Evolutionary conservation across 352 stramenopile species (phyloP).

Genomic region (Phytophthora hybrid): DNA sequence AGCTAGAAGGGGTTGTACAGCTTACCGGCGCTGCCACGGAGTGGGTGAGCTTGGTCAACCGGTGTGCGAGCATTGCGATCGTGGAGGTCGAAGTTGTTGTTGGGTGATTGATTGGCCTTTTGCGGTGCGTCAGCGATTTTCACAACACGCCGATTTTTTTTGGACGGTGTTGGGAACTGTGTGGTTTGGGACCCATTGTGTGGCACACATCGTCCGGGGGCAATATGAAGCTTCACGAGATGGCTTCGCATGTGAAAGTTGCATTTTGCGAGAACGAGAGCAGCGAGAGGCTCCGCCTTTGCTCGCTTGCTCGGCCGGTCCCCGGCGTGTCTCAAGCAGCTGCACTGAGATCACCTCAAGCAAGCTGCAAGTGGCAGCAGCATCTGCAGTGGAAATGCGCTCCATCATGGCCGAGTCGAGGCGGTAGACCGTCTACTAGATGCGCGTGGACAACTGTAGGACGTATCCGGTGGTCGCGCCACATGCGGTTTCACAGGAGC

Average conservation of each 20-base stretch:
- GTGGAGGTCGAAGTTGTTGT: constrained; percentile 24
- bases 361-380: too few species aligned
- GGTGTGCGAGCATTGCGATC: constrained; percentile 32
- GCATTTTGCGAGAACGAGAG: background rate
- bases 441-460: too few species aligned
- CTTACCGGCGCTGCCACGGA: constrained; percentile 33
- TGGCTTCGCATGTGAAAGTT: background rate
- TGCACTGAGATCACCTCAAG: too few species aligned
- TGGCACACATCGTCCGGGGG: background rate
- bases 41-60: constrained; percentile 36
- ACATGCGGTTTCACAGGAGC: too few species aligned
- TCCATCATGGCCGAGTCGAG: too few species aligned
- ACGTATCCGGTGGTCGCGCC: too few species aligned
- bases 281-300: too few species aligned
- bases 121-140: constrained; percentile 16
- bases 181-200: too few species aligned
- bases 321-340: constrained; percentile 26
- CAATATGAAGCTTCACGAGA: background rate
- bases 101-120: constrained; percentile 18
- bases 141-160: constrained; percentile 11
- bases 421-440: too few species aligned
- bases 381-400: too few species aligned
- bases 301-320: too few species aligned
- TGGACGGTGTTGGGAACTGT: background rate
- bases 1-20: background rate